Conservation (phyloP, 225 moss, liverwort and hornwort genomes). For the Climacium dendroides region DNA sequence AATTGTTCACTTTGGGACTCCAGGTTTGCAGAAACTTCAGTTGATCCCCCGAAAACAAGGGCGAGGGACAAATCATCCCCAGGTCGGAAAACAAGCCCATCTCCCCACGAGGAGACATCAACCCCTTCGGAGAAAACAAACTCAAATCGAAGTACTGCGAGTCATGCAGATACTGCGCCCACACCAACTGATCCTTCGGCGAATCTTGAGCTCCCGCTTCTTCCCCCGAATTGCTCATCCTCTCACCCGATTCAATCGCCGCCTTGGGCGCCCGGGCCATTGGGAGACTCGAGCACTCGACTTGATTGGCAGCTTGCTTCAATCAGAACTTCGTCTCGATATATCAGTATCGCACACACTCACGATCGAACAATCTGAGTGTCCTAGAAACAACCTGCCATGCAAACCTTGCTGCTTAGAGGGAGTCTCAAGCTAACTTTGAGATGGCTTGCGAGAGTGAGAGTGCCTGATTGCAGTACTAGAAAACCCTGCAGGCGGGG, state of each 20-base stretch:
- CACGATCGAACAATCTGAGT: neutral
- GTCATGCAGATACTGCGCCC: conserved; percentile 18
- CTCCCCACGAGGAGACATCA: neutral
- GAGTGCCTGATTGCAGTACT: neutral
- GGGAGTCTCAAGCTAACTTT: neutral
- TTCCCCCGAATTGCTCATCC: neutral
- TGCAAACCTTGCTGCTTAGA: neutral
- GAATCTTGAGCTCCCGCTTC: neutral
- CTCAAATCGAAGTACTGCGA: conserved; percentile 3
- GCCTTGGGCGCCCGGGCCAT: neutral
- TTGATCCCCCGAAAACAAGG: conserved; percentile 17
- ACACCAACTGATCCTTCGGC: conserved; percentile 3
- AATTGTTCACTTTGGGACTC: neutral
- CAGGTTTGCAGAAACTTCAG: conserved; percentile 13
- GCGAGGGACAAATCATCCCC: neutral
- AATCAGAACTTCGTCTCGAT: neutral
- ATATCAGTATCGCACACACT: neutral
- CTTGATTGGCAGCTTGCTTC: neutral
- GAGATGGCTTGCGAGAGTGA: neutral
- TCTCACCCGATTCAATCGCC: neutral
- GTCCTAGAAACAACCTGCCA: neutral
- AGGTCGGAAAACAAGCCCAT: neutral
- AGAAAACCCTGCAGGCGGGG: neutral
- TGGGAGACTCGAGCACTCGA: too few relatives aligned
- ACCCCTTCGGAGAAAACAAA: conserved; percentile 6